Evolutionary conservation across 352 stramenopile species (phyloP).

Genomic region (Paralagenidium karlingii): DNA sequence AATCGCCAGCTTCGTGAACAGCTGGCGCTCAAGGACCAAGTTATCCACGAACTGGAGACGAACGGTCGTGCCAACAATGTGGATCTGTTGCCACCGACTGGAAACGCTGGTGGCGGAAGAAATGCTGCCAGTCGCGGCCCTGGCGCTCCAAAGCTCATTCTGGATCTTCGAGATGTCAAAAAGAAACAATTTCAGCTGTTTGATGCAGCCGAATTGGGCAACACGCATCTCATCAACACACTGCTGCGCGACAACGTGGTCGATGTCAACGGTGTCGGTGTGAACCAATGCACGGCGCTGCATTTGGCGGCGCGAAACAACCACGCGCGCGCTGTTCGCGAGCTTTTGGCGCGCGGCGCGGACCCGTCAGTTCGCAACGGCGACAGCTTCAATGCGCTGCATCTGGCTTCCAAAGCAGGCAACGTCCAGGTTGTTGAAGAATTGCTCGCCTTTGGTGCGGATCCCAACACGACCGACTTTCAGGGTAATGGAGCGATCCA

Average conservation of each 20-base stretch:
- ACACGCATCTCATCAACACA: slow-evolving; percentile 71
- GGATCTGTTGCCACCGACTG: not conserved
- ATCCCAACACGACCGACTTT: slow-evolving; percentile 73
- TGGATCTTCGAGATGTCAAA: slow-evolving; percentile 75
- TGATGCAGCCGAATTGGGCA: slow-evolving; percentile 71
- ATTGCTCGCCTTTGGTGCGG: slow-evolving; percentile 45
- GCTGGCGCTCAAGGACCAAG: slow-evolving; percentile 66
- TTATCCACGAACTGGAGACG: slow-evolving; percentile 74
- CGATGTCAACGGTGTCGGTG: slow-evolving; percentile 76
- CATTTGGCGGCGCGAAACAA: slow-evolving; percentile 68
- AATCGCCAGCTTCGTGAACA: slow-evolving; percentile 68
- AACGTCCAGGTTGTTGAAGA: slow-evolving; percentile 69
- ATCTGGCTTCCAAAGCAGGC: slow-evolving; percentile 56
- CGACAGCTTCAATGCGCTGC: slow-evolving; percentile 71
- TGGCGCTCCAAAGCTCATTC: slow-evolving; percentile 59
- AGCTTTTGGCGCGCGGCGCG: slow-evolving; percentile 51
- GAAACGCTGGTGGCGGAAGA: slow-evolving; percentile 12
- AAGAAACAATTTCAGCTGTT: slow-evolving; percentile 86
- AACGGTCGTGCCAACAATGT: slow-evolving; percentile 23
- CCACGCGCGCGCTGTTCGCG: slow-evolving; percentile 59
- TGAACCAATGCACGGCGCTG: slow-evolving; percentile 76
- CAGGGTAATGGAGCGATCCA: slow-evolving; percentile 76
- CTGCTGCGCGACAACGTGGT: slow-evolving; percentile 73
- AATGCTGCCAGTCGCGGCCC: slow-evolving; percentile 7
- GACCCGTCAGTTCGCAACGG: slow-evolving; percentile 53